These are phyloP conservation scores for Blastobotrys niveus DNA, from an alignment of 1,139 yeast genomes.

Conservation along the genomic window DNA sequence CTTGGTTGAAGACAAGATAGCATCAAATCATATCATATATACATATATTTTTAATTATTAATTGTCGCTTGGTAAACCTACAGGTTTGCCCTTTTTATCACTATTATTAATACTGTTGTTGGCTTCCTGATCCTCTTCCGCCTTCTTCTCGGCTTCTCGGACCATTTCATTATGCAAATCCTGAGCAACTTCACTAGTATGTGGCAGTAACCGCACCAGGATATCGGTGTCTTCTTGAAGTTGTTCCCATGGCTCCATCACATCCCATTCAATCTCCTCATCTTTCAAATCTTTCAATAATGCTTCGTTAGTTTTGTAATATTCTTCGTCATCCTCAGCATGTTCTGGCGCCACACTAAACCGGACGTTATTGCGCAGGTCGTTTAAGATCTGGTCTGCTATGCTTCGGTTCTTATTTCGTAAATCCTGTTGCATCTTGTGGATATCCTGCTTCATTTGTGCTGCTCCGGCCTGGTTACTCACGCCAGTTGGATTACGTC, in stretches of 20 bases:
- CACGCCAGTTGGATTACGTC: too few relatives aligned
- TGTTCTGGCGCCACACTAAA: slow-evolving; percentile 10
- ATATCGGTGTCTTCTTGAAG: slow-evolving; percentile 27
- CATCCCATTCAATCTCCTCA: slow-evolving; percentile 27
- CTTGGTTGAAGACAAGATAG: too few relatives aligned
- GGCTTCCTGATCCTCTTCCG: neutral
- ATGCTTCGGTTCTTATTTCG: slow-evolving; percentile 22
- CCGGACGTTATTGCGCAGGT: slow-evolving; percentile 17
- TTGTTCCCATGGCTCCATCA: slow-evolving; percentile 27
- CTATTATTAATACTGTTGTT: neutral
- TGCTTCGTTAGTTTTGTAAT: slow-evolving; percentile 10
- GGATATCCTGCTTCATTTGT: neutral
- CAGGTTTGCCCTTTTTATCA: neutral
- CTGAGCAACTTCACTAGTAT: slow-evolving; percentile 11
- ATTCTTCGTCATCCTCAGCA: slow-evolving; percentile 15
- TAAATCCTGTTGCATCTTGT: slow-evolving; percentile 18
- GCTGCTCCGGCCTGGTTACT: slow-evolving; percentile 17
- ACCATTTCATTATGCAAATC: neutral
- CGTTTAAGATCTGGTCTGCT: slow-evolving; percentile 20
- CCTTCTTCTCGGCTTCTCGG: neutral
- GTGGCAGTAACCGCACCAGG: slow-evolving; percentile 27
- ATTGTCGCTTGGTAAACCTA: too few relatives aligned
- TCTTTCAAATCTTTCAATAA: slow-evolving; percentile 14
- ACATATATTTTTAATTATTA: neutral
- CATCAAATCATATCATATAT: neutral